Percentiles rank a stretch among this genome's conserved stretches.
These are phyloP conservation scores for Ambispora gerdemannii DNA, from an alignment of 192 early-diverging fungal species.

Conservation along the genomic window DNA sequence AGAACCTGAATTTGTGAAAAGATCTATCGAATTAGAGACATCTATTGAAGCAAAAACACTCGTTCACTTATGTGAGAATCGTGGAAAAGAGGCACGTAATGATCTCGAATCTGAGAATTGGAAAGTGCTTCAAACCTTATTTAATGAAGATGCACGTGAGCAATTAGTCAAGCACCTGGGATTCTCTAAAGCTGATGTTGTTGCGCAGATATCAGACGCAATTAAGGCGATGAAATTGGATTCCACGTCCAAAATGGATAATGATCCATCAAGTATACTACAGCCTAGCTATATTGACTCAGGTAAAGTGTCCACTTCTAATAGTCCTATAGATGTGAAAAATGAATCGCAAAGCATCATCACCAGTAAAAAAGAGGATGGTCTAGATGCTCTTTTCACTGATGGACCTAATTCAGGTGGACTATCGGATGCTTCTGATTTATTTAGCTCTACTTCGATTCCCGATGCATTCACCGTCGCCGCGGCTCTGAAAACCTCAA, in stretches of 20 bases:
- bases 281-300: background rate
- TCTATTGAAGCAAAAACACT: conserved; percentile 55
- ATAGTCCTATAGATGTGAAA: conserved; percentile 10
- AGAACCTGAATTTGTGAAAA: conserved; percentile 66
- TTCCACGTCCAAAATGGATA: conserved; percentile 17
- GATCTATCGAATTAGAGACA: conserved; percentile 70
- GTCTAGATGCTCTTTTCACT: conserved; percentile 7
- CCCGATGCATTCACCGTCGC: conserved; percentile 29
- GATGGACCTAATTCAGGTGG: background rate
- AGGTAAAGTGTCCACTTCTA: background rate
- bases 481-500: conserved; percentile 4
- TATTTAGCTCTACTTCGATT: conserved; percentile 23
- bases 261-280: conserved; percentile 3
- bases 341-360: background rate
- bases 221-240: conserved; percentile 38
- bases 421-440: conserved; percentile 21
- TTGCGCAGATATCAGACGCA: conserved; percentile 58
- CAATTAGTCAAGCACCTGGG: conserved; percentile 87
- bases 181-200: conserved; percentile 68
- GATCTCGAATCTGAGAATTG: conserved; percentile 53
- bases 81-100: conserved; percentile 31
- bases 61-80: conserved; percentile 42
- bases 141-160: conserved; percentile 74
- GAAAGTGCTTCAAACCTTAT: conserved; percentile 81
- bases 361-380: background rate